phyloP scores from a whole-genome alignment of 2,329 filamentous ascomycete species.

The Sarocladium kiliense region DNA sequence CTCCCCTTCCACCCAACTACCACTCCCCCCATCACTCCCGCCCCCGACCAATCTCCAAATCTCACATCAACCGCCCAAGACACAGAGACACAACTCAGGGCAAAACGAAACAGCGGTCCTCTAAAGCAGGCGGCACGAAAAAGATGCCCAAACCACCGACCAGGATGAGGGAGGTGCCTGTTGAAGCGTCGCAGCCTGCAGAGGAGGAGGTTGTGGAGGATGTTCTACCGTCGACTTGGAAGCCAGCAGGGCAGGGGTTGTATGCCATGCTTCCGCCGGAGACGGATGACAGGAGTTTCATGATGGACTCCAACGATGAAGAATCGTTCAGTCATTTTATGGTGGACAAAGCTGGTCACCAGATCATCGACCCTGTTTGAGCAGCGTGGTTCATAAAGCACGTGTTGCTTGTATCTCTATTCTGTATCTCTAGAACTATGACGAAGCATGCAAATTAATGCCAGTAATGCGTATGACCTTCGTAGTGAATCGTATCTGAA shows the following conservation, averaged over 20 bases:
- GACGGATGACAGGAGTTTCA: constrained; percentile 28
- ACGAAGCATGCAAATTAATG: background rate
- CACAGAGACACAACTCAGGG: constrained; percentile 24
- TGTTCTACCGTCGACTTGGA: constrained; percentile 34
- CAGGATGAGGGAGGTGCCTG: background rate
- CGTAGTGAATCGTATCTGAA: too few species aligned
- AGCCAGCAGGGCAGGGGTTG: constrained; percentile 31
- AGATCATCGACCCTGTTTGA: constrained; percentile 26
- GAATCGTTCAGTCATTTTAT: constrained; percentile 39
- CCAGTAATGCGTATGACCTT: background rate
- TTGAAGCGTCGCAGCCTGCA: constrained; percentile 16
- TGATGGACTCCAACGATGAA: constrained; percentile 35
- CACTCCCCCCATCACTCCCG: background rate
- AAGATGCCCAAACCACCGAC: constrained; percentile 20
- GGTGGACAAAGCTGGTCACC: constrained; percentile 31
- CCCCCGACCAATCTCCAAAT: background rate
- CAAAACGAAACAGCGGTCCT: constrained; percentile 19
- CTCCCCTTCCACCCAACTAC: constrained; percentile 8
- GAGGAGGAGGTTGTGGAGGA: constrained; percentile 22
- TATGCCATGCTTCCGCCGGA: constrained; percentile 33
- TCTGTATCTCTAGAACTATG: background rate
- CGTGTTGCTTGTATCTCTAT: background rate
- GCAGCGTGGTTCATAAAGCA: too few species aligned
- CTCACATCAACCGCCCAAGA: constrained; percentile 18
- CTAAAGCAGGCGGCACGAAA: constrained; percentile 5